These are phyloP conservation scores for Solanum clarkiae DNA, from an alignment of 257 asterid species.

Conservation along the genomic window DNA sequence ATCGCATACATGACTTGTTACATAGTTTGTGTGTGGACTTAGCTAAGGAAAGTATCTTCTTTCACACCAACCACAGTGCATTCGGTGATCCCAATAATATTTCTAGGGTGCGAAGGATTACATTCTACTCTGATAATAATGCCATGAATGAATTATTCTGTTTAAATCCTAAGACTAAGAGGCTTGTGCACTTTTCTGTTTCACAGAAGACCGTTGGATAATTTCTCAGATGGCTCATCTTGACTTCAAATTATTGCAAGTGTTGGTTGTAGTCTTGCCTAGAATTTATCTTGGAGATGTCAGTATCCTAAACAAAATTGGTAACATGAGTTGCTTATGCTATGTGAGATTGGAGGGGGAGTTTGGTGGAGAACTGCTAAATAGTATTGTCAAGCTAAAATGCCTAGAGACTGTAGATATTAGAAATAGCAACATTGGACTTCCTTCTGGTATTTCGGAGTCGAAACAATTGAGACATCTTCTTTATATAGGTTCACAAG, in stretches of 20 bases:
- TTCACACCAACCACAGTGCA: background rate
- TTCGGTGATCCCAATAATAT: background rate
- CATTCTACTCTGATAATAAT: background rate
- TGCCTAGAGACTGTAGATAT: background rate
- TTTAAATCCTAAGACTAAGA: background rate
- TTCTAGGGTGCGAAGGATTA: background rate
- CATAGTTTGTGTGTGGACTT: background rate
- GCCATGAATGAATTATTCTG: background rate
- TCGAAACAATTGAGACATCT: background rate
- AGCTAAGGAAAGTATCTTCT: background rate
- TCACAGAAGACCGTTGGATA: background rate
- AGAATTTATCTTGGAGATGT: too few species aligned
- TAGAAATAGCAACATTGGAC: background rate
- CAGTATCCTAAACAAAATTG: background rate
- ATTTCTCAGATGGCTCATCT: background rate
- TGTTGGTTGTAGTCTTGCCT: background rate
- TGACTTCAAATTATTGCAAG: background rate
- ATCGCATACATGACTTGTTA: background rate
- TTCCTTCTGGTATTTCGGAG: background rate
- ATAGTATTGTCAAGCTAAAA: background rate
- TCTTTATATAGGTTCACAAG: accelerated
- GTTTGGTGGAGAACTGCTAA: background rate
- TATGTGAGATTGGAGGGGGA: background rate
- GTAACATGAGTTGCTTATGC: background rate
- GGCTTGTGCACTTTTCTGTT: background rate